Percentiles rank a stretch among this genome's conserved stretches.
phyloP scores from a whole-genome alignment of 345 rosid species.

The Pelargonium nanum region DNA sequence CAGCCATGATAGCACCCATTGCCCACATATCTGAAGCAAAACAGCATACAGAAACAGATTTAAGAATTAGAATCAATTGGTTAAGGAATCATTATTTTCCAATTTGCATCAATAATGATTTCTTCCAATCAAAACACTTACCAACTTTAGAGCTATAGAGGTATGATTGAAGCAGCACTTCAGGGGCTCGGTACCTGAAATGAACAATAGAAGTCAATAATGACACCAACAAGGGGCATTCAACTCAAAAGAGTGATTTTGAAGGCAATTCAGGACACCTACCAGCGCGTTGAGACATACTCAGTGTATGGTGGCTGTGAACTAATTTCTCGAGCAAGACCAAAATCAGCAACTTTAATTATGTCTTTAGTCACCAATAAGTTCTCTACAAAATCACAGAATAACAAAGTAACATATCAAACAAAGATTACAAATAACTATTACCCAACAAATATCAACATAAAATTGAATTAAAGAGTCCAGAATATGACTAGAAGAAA shows the following conservation, averaged over 20 bases:
- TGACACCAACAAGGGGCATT: neutral
- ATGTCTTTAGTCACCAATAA: conserved; percentile 22
- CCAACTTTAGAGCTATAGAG: conserved; percentile 33
- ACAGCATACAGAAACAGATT: neutral
- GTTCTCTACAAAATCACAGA: conserved; percentile 22
- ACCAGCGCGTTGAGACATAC: conserved; percentile 36
- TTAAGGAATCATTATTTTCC: neutral
- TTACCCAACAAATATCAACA: neutral
- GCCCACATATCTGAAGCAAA: conserved; percentile 38
- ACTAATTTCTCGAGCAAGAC: conserved; percentile 31
- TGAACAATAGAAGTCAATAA: neutral
- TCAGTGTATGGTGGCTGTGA: conserved; percentile 29
- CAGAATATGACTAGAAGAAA: too few species aligned
- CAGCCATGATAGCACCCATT: conserved; percentile 49
- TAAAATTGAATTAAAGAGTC: too few species aligned
- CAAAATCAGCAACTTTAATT: conserved; percentile 41
- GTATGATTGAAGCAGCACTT: conserved; percentile 25
- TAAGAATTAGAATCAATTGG: neutral
- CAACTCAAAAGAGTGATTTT: neutral
- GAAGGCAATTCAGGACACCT: conserved; percentile 3
- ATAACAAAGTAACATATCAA: neutral
- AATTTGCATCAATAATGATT: neutral
- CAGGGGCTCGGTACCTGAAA: conserved; percentile 41
- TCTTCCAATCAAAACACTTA: conserved; percentile 8
- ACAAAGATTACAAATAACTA: neutral